Evolutionary conservation across 495 filamentous ascomycete genomes (phyloP).

Genomic region (Xylaria acuta): DNA sequence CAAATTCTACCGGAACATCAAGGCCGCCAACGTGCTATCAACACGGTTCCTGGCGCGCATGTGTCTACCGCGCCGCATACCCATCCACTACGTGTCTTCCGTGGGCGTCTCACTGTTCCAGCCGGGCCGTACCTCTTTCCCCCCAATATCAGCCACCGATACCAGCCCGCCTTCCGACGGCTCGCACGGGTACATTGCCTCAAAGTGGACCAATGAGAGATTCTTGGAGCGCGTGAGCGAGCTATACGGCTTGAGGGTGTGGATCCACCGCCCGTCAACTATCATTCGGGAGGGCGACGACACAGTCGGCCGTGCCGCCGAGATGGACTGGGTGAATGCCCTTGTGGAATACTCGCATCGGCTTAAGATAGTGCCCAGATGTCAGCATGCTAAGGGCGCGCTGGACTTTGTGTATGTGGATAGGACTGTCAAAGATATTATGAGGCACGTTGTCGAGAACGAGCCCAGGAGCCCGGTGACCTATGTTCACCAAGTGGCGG

Average conservation of each 20-base stretch:
- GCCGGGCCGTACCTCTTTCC: background rate
- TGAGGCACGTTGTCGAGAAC: too few relatives aligned
- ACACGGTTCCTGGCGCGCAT: slow-evolving; percentile 48
- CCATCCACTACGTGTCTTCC: slow-evolving; percentile 59
- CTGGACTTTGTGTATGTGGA: too few relatives aligned
- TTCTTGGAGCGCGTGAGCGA: background rate
- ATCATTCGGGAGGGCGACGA: too few relatives aligned
- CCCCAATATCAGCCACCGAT: too few relatives aligned
- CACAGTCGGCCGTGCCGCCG: too few relatives aligned
- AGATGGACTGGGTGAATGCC: too few relatives aligned
- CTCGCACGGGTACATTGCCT: background rate
- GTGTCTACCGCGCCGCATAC: slow-evolving; percentile 41
- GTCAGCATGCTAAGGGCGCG: too few relatives aligned
- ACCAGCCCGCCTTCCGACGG: background rate
- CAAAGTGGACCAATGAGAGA: background rate
- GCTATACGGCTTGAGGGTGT: background rate
- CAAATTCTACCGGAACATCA: slow-evolving; percentile 55
- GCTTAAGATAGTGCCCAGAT: too few relatives aligned
- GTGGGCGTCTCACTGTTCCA: slow-evolving; percentile 37
- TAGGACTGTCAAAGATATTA: too few relatives aligned
- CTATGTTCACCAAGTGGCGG: too few relatives aligned
- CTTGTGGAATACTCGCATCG: too few relatives aligned
- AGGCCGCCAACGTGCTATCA: slow-evolving; percentile 50
- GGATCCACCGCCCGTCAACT: background rate
- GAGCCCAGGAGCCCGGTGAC: too few relatives aligned